phyloP scores from a whole-genome alignment of 805 yeast genomes.

The Starmerella floricola region DNA sequence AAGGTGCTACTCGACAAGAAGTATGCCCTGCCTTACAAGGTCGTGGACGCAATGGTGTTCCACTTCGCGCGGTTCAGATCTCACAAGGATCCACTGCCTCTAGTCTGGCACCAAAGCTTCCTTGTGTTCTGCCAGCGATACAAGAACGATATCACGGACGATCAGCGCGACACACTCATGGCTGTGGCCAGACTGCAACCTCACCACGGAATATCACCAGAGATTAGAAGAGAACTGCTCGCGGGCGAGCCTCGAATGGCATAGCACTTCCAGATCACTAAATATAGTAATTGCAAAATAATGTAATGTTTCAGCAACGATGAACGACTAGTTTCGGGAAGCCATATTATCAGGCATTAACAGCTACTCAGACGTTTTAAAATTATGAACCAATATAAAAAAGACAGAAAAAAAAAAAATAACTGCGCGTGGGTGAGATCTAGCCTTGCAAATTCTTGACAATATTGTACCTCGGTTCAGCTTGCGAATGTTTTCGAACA shows the following conservation, averaged over 20 bases:
- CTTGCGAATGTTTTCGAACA: too few species aligned
- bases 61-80: constrained; percentile 82
- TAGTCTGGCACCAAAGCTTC: constrained; percentile 96
- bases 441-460: too few species aligned
- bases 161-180: constrained; percentile 85
- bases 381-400: too few species aligned
- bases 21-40: constrained; percentile 93
- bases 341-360: too few species aligned
- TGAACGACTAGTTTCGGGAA: too few species aligned
- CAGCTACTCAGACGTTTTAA: too few species aligned
- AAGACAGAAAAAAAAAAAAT: too few species aligned
- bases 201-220: constrained; percentile 83
- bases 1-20: constrained; percentile 83
- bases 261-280: too few species aligned
- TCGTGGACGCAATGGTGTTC: constrained; percentile 84
- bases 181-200: constrained; percentile 85
- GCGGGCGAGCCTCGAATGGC: constrained; percentile 44
- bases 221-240: constrained; percentile 80
- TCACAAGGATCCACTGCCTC: constrained; percentile 53
- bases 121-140: constrained; percentile 90
- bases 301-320: too few species aligned
- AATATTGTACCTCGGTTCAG: too few species aligned
- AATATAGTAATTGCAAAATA: too few species aligned
- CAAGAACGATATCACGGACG: constrained; percentile 96
- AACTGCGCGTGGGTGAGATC: too few species aligned